Base-by-base conservation (phyloP, 176 grass and related monocot species). In the Chrysopogon serrulatus region DNA sequence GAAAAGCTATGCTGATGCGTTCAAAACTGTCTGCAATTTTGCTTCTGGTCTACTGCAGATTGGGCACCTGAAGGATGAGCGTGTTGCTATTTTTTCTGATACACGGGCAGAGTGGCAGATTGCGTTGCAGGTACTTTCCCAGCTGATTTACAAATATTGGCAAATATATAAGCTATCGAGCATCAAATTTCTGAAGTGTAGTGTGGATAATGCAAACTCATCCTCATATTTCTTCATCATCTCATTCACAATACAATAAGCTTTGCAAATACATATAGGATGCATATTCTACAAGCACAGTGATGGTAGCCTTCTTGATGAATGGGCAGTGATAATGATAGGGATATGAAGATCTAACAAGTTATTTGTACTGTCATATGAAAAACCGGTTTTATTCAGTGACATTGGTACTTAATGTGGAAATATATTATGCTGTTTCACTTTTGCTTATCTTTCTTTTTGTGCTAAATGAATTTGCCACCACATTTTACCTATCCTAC, bases 81-180 rank as follows among this genome's bases (percentile, higher is more conserved):
- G 66, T 60, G 84, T 93, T 42, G 95, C 95, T 35, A 98, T 98
- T 40, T 98, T 98, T 73, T 83, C 96, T 60, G 96, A 98, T 87
- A 98, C 96, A 33, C 83, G 57, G 43, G 85, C 96, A 14, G 96
- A 98, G 84, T 98, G 96, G 96, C 91, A 95, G 82, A 90, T 95
- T 53, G 91, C 96, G 1, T 77, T 98, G 84, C 95, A 95, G 92
- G 92, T 98, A 91, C 49, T 15, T 81, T 81, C 33, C 65, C 34
- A 71, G 21, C 51, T 16, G 6, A 75, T 44, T n/a, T 37, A 24
- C 17, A 27, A 74, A 45, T 36, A 17, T 34, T 12, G 42, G 42
- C 42, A 43, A 43, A 43, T 43, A 43, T 12, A 43, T 0, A 12
- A 11, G 42, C 2, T 30, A 32, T 37, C 3, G 31, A 71, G 15